Evolutionary conservation across 2,329 filamentous ascomycete genomes (phyloP), one percentile per base, ranked within the genome.

Genomic region (Pezicula neosporulosa): DNA sequence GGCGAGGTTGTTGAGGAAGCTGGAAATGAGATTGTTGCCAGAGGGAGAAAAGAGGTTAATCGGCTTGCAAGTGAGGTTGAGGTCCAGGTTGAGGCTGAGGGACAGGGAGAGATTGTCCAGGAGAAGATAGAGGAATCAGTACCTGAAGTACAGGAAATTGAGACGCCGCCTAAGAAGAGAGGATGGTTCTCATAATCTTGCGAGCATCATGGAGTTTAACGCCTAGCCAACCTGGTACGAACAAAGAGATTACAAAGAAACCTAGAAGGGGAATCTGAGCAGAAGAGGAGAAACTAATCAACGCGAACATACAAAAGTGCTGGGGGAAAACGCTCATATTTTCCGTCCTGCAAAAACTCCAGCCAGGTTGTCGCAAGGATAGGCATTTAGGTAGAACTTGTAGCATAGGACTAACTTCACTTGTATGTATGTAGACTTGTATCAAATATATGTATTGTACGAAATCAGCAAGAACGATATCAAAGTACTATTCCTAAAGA

Each of bases 1-100:
- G 55, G 45, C 35, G 35, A 21, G 19, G 51, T 48, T 37, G 56
- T 27, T 36, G 54, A 52, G 21, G 38, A 52, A 3, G 21, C 21
- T 21, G 43, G 42, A 36, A 42, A 48, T 19, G 47, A 45, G 33
- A 4, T n/a, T 15, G 18, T 35, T 27, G n/a, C 15, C 39, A 44
- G 47, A 35, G 51, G 64, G 62, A 13, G 21, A 28, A 41, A 45
- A 35, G 30, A 21, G 16, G 47, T 18, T 50, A 46, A n/a, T n/a
- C n/a, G 44, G 30, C 1, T 30, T 44, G 37, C 41, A 35, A 33
- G 47, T 16, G 16, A 44, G 44, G 6, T 41, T 15, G 46, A 48
- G 19, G 28, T 30, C n/a, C 45, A 51, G 55, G 62, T 43, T 55
- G 63, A 51, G 61, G 63, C 50, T 47, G 43, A 47, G 50, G 43